These are phyloP conservation scores for Chaetoceros tenuissimus DNA, from an alignment of 108 stramenopile genomes.

Conservation along the genomic window DNA sequence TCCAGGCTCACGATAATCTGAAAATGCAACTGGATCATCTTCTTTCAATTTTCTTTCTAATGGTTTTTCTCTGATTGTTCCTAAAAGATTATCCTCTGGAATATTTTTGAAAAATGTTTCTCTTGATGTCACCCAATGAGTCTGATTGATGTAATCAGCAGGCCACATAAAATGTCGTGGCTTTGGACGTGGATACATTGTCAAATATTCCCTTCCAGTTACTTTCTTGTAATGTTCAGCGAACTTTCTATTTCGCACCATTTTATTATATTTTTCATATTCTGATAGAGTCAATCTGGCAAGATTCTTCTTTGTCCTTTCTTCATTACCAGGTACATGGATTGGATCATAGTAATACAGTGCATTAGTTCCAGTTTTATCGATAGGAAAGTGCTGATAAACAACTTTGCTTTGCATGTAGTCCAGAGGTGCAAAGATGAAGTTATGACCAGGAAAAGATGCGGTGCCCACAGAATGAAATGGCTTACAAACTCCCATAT, in stretches of 20 bases:
- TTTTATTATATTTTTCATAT: conserved; percentile 35
- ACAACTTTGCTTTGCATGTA: conserved; percentile 7
- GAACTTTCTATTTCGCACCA: conserved; percentile 32
- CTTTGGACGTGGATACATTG: conserved; percentile 23
- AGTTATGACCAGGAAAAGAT: conserved; percentile 32
- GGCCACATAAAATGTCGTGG: conserved; percentile 38
- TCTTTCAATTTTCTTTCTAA: conserved; percentile 29
- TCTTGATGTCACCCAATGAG: conserved; percentile 22
- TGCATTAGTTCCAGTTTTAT: conserved; percentile 12
- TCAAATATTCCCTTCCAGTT: conserved; percentile 40
- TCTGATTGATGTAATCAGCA: conserved; percentile 42
- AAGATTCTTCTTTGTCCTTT: conserved; percentile 51
- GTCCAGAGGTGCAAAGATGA: conserved; percentile 13
- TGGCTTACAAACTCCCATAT: conserved; percentile 11
- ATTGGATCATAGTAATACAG: conserved; percentile 68
- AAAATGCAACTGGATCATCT: conserved; percentile 32
- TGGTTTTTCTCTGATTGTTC: conserved; percentile 14
- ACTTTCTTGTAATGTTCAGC: conserved; percentile 24
- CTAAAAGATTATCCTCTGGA: conserved; percentile 15
- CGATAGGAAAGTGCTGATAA: conserved; percentile 12
- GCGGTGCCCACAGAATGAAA: conserved; percentile 39
- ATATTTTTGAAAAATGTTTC: conserved; percentile 36
- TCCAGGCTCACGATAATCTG: conserved; percentile 54
- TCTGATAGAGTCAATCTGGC: conserved; percentile 16
- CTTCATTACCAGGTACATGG: conserved; percentile 35